Base-by-base conservation (phyloP, 257 asterid species). In the Asclepias syriaca region DNA sequence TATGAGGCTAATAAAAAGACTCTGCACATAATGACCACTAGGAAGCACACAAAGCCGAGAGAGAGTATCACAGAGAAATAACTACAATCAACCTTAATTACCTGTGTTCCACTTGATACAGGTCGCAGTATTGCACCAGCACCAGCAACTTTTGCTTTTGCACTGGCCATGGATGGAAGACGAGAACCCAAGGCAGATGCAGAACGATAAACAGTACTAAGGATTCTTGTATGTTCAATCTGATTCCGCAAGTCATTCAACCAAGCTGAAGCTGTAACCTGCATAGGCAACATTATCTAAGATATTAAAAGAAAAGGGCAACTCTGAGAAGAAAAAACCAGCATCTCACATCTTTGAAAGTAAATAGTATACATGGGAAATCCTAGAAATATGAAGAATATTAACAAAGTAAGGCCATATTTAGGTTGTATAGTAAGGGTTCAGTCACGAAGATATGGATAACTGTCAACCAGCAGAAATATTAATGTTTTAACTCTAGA, bases 201-300 rank as follows among this genome's bases (percentile, higher is more conserved):
- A 58, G 99, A 95, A 64, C 97, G 98, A 83, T 90, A 95, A 59
- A 95, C 96, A 3, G 98, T 90, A 80, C 98, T 92, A 51, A 95
- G 95, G 74, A 95, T 89, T 85, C 95, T 84, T 64, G 97, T 95
- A 53, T 81, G 98, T 76, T 92, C 97, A 24, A 95, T 92, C 81
- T 90, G 99, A 78, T 87, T 85, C 77, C 99, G 81, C 76, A 95
- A 86, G 83, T 95, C 98, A 48, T 90, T 90, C 90, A 92, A 70
- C 99, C 99, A 95, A 69, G 99, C 98, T 64, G 99, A 95, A 58
- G 98, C 98, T 9, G 97, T 95, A 37, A 94, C 98, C 98, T 94
- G 81, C 77, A 77, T 63, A 65, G 43, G 73, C 66, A 67, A 34
- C 48, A 61, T 29, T 61, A 32, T 29, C 13, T 7, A 61, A 40